Evolutionary conservation across 192 early-diverging fungal genomes (phyloP).

Genomic region (Cladochytrium replicatum): DNA sequence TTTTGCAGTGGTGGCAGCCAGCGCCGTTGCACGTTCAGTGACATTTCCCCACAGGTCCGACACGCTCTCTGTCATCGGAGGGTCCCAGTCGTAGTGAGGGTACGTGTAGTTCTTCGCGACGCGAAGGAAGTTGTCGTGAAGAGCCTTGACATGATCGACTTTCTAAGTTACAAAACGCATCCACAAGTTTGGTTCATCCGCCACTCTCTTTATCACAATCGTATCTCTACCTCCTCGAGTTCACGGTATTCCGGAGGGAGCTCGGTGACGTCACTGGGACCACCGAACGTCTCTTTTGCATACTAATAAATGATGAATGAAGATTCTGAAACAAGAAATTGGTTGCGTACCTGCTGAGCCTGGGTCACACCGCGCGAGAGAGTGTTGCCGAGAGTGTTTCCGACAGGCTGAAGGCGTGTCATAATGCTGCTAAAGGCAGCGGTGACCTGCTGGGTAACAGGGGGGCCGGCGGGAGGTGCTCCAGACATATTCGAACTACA

Average conservation of each 20-base stretch:
- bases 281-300: slow-evolving; percentile 81
- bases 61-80: slow-evolving; percentile 56
- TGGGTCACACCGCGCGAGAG: too few species aligned
- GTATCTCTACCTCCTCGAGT: slow-evolving; percentile 64
- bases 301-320: too few species aligned
- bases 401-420: too few species aligned
- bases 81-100: slow-evolving; percentile 68
- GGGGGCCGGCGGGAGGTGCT: too few species aligned
- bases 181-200: slow-evolving; percentile 12
- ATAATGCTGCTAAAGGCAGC: too few species aligned
- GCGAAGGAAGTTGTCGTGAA: slow-evolving; percentile 61
- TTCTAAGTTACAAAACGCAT: slow-evolving; percentile 37
- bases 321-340: too few species aligned
- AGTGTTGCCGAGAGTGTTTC: too few species aligned
- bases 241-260: slow-evolving; percentile 89
- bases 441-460: too few species aligned
- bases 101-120: slow-evolving; percentile 64
- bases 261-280: slow-evolving; percentile 73
- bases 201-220: too few species aligned
- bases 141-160: slow-evolving; percentile 61
- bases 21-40: slow-evolving; percentile 46
- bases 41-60: slow-evolving; percentile 63
- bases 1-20: slow-evolving; percentile 32
- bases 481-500: too few species aligned
- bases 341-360: too few species aligned